Evolutionary conservation across 805 yeast genomes (phyloP), one percentile per base, ranked within the genome.

Genomic region (Ogataea ganodermae): DNA sequence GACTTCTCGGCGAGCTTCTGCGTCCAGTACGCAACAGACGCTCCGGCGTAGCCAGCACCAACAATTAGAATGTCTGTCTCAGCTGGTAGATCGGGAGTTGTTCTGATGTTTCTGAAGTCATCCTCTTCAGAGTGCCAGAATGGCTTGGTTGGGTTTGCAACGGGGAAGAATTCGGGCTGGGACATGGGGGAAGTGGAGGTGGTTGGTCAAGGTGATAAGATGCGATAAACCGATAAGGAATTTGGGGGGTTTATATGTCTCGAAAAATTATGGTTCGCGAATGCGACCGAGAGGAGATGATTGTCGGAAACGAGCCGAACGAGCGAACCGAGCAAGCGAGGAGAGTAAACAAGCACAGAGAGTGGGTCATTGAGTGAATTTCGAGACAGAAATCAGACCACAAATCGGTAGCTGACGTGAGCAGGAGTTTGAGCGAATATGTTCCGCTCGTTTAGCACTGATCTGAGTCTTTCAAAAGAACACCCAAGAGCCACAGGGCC

Each of bases 11-110:
- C 39, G 7, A 39, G 20, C 17, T 47, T 42, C 33, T 39, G 38
- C 2, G 27, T 17, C 44, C 46, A 45, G 40, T 52, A 48, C 1
- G 76, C 75, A 13, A 66, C 61, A 4, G 77, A 58, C 3, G 74
- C 61, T 16, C 80, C 80, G 4, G 77, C 64, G 50, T 72, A 73
- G 3, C 80, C 80, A 0, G 72, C 64, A 4, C 79, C 80, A 37
- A 75, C 63, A 42, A 75, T 67, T 20, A 74, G 61, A 4, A 71
- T 56, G 45, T 75, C 79, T 4, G 67, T 63, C 32, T 65, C 62
- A 7, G 46, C 35, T 3, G 79, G 80, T 6, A 75, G 51, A 0
- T 53, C 52, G 1, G 23, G 12, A 1, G 66, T 58, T n/a, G 62
- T 44, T 37, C 65, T 53, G 9, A 35, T 24, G 42, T 45, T 41